Conservation (phyloP, 2,329 filamentous ascomycete genomes). For the Aspergillus quadricinctus region DNA sequence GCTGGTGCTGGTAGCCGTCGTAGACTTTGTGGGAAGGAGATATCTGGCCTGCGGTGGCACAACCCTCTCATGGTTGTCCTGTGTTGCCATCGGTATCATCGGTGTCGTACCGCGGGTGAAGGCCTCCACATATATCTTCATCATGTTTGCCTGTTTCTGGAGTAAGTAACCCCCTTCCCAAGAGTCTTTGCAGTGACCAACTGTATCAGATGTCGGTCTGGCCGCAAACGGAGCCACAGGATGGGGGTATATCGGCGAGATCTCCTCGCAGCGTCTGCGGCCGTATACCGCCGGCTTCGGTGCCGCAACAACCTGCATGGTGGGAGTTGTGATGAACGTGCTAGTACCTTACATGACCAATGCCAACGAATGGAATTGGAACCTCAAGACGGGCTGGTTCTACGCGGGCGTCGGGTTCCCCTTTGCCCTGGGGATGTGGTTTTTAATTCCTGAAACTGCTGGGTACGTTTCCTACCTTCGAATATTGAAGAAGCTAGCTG, state of each 20-base stretch:
- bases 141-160: slow-evolving; percentile 8
- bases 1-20: not conserved
- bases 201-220: slow-evolving; percentile 17
- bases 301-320: slow-evolving; percentile 6
- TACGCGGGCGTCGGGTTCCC: slow-evolving; percentile 8
- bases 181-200: not conserved
- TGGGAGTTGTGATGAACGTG: slow-evolving; percentile 6
- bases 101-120: not conserved
- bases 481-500: too few species aligned
- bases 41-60: slow-evolving; percentile 6
- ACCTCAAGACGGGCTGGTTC: slow-evolving; percentile 9
- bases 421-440: slow-evolving; percentile 9
- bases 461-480: not conserved
- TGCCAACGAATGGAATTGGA: slow-evolving; percentile 10
- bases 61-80: slow-evolving; percentile 5
- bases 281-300: slow-evolving; percentile 13
- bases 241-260: slow-evolving; percentile 32
- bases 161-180: slow-evolving; percentile 1
- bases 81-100: slow-evolving; percentile 5
- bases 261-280: slow-evolving; percentile 34
- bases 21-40: not conserved
- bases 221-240: slow-evolving; percentile 24
- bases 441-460: slow-evolving; percentile 8
- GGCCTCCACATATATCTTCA: slow-evolving; percentile 3
- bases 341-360: slow-evolving; percentile 10